These are phyloP conservation scores for Tilletia setariae DNA, from an alignment of 1,284 basidiomycete species.

Conservation along the genomic window DNA sequence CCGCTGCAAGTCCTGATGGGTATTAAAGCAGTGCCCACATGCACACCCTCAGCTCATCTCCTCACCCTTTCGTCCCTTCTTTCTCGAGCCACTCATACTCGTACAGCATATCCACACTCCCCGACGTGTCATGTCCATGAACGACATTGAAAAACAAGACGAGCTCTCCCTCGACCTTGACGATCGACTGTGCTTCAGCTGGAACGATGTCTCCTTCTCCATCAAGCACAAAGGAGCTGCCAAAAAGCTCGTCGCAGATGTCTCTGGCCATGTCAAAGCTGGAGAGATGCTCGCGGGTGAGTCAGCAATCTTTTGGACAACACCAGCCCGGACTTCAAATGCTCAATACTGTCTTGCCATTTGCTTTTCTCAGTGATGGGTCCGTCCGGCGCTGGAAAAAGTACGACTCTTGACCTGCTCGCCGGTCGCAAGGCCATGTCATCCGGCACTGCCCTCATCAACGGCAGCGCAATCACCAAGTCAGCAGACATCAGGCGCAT, in stretches of 20 bases:
- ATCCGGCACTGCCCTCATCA: neutral
- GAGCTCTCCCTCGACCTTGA: neutral
- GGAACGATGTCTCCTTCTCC: neutral
- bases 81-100: too few species aligned
- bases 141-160: slow-evolving; percentile 1
- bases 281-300: slow-evolving; percentile 17
- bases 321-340: too few species aligned
- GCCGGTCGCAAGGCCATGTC: slow-evolving; percentile 36
- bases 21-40: too few species aligned
- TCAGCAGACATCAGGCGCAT: slow-evolving; percentile 21
- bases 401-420: slow-evolving; percentile 55
- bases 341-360: too few species aligned
- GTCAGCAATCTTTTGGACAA: too few species aligned
- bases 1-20: too few species aligned
- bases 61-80: too few species aligned
- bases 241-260: slow-evolving; percentile 16
- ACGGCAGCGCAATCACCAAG: neutral
- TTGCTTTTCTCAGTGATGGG: slow-evolving; percentile 45
- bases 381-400: slow-evolving; percentile 55
- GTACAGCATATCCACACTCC: neutral
- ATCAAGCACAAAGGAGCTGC: neutral
- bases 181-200: neutral
- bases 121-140: neutral
- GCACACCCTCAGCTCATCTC: too few species aligned
- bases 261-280: slow-evolving; percentile 8